A percentile compares a stretch with the other conserved stretches of the same genome.
Conservation (phyloP, 2,329 filamentous ascomycete genomes). For the Fusarium newnesense region DNA sequence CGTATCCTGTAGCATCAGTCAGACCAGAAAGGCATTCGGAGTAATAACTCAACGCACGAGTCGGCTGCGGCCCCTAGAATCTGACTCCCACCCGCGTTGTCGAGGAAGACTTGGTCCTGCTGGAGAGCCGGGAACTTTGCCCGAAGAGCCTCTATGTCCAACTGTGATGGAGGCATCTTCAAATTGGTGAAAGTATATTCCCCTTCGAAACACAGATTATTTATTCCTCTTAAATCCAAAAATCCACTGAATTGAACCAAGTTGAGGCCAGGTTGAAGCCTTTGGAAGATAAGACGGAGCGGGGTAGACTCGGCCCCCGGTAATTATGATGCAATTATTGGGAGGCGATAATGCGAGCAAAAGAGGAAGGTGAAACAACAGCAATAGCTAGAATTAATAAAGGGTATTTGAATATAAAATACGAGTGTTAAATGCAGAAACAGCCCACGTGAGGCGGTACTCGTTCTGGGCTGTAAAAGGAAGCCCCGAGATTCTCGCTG, state of each 20-base stretch:
- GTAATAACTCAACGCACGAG: neutral
- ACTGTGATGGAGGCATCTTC: constrained; percentile 27
- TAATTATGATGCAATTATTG: constrained; percentile 8
- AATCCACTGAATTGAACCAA: fast-evolving
- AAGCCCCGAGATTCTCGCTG: neutral
- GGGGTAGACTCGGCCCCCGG: neutral
- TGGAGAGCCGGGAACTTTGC: constrained; percentile 75
- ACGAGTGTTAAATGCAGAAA: fast-evolving
- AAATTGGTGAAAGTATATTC: fast-evolving
- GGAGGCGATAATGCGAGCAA: neutral
- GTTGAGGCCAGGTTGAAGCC: neutral
- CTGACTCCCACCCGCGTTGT: constrained; percentile 83
- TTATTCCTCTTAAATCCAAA: too few species aligned
- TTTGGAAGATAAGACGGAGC: neutral
- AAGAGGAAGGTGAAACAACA: neutral
- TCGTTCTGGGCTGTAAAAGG: neutral
- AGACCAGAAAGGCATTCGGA: constrained; percentile 55
- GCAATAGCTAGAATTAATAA: fast-evolving
- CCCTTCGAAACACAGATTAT: fast-evolving
- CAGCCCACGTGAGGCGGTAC: fast-evolving
- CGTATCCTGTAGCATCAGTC: constrained; percentile 57
- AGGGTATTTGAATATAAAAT: fast-evolving
- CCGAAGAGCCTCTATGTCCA: constrained; percentile 42
- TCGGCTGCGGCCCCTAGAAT: constrained; percentile 67
- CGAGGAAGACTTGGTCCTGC: constrained; percentile 76